These are phyloP conservation scores for Dysphania ambrosioides DNA, from an alignment of 148 eudicot genomes.

Conservation along the genomic window DNA sequence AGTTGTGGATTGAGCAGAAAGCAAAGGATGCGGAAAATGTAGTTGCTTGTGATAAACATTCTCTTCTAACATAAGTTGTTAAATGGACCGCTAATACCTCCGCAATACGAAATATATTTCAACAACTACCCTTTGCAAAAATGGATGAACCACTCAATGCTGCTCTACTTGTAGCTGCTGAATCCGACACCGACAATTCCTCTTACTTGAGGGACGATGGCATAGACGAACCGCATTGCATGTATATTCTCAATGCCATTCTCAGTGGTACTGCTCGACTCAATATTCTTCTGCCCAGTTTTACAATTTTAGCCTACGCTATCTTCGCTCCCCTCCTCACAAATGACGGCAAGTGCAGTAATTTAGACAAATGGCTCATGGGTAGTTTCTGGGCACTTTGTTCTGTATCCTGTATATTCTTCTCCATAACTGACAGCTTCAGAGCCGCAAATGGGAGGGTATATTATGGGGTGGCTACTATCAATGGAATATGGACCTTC, in stretches of 20 bases:
- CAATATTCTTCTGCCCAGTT: slow-evolving; percentile 53
- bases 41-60: slow-evolving; percentile 6
- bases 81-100: background rate
- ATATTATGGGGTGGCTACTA: slow-evolving; percentile 51
- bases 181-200: slow-evolving; percentile 16
- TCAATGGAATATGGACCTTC: slow-evolving; percentile 53
- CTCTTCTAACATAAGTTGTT: too few species aligned
- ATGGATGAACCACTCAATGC: slow-evolving; percentile 28
- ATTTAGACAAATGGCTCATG: slow-evolving; percentile 48
- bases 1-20: slow-evolving; percentile 23
- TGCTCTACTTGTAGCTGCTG: slow-evolving; percentile 23
- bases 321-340: slow-evolving; percentile 66
- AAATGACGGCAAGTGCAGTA: slow-evolving; percentile 50
- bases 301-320: slow-evolving; percentile 61
- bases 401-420: slow-evolving; percentile 57
- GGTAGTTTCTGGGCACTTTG: slow-evolving; percentile 45
- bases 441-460: slow-evolving; percentile 42
- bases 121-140: background rate
- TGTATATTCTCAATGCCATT: slow-evolving; percentile 45
- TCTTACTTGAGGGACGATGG: slow-evolving; percentile 32
- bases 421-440: slow-evolving; percentile 62
- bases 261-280: slow-evolving; percentile 67
- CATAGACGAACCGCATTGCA: slow-evolving; percentile 40
- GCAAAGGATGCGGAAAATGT: slow-evolving; percentile 22
- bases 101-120: too few species aligned